Evolutionary conservation across 1,284 basidiomycete genomes (phyloP).

Genomic region (Volvariella surrecta): DNA sequence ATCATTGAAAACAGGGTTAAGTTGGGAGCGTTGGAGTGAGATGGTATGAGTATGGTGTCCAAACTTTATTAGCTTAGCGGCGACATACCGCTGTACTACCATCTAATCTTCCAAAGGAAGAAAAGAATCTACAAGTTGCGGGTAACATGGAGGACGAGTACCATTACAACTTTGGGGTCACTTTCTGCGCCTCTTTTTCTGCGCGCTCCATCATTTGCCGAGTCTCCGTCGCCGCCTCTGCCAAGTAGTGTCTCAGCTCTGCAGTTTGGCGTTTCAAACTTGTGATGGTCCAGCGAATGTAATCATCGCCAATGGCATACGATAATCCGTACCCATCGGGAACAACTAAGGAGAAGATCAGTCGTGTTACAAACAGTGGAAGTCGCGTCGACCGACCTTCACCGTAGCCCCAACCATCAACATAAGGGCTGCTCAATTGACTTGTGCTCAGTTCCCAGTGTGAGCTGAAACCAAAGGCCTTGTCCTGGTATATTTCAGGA

Average conservation of each 20-base stretch:
- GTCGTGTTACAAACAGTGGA: not conserved
- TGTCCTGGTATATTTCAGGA: constrained; percentile 78
- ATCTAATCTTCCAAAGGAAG: too few species aligned
- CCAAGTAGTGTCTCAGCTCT: constrained; percentile 63
- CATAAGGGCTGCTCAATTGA: constrained; percentile 75
- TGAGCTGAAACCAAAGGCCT: constrained; percentile 58
- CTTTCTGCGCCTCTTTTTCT: constrained; percentile 5
- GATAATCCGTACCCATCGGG: constrained; percentile 91
- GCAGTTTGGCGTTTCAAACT: constrained; percentile 62
- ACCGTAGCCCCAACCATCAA: constrained; percentile 97
- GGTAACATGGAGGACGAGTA: too few species aligned
- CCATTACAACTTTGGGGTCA: too few species aligned
- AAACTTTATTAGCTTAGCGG: too few species aligned
- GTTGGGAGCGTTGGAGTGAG: too few species aligned
- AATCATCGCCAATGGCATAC: constrained; percentile 85
- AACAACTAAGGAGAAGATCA: constrained; percentile 46
- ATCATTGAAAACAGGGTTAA: too few species aligned
- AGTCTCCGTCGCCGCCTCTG: constrained; percentile 75
- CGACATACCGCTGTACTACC: too few species aligned
- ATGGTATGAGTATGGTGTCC: too few species aligned
- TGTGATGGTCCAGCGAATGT: constrained; percentile 92
- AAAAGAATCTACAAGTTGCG: too few species aligned
- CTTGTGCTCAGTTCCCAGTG: constrained; percentile 95
- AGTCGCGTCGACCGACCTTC: constrained; percentile 57
- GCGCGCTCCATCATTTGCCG: constrained; percentile 69